phyloP scores from a whole-genome alignment of 768 basidiomycete species.

The Kwoniella dejecticola region DNA sequence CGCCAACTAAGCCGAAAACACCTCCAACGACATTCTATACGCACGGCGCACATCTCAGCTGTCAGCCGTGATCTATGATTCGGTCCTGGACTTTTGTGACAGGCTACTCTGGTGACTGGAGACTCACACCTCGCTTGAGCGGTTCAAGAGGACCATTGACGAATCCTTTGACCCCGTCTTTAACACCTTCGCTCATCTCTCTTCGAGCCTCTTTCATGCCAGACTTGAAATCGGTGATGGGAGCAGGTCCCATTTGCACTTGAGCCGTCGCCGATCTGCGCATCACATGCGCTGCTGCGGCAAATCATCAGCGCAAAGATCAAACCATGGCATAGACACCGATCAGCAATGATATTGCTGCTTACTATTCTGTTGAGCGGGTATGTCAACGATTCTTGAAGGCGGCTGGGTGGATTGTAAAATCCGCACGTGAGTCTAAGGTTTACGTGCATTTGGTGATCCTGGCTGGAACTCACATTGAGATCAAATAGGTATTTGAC shows the following conservation, averaged over 20 bases:
- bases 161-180: slow-evolving; percentile 56
- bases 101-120: slow-evolving; percentile 29
- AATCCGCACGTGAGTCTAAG: slow-evolving; percentile 20
- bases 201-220: slow-evolving; percentile 57
- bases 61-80: not conserved
- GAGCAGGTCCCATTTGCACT: not conserved
- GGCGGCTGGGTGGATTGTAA: slow-evolving; percentile 62
- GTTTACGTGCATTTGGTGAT: not conserved
- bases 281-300: not conserved
- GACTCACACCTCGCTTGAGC: slow-evolving; percentile 54
- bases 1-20: not conserved
- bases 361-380: not conserved
- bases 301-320: slow-evolving; percentile 14
- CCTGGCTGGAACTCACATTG: not conserved
- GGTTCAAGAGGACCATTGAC: slow-evolving; percentile 54
- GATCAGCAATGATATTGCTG: slow-evolving; percentile 54
- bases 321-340: slow-evolving; percentile 4
- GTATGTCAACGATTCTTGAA: slow-evolving; percentile 54
- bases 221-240: slow-evolving; percentile 48
- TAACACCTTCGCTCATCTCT: not conserved
- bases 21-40: slow-evolving; percentile 1
- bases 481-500: slow-evolving; percentile 11
- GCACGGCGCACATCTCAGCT: too few species aligned
- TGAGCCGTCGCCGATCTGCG: slow-evolving; percentile 52
- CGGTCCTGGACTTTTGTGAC: not conserved